Conservation (phyloP, 441 rosid species). For the Cnidoscolus chayamansa region DNA sequence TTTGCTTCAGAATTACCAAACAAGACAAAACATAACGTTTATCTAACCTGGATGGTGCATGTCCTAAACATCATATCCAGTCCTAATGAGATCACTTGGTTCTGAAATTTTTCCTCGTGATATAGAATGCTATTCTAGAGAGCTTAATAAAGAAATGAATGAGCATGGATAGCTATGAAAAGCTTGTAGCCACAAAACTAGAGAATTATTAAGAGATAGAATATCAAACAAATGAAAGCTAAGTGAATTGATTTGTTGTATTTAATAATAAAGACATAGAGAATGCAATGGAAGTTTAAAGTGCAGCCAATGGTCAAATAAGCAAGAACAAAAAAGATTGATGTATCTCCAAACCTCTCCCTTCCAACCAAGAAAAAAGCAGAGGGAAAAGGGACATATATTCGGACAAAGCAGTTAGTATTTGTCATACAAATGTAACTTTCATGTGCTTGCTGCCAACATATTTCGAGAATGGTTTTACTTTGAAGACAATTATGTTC, state of each 20-base stretch:
- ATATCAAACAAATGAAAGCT: too few relatives aligned
- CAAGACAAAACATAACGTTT: not conserved
- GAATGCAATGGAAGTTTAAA: not conserved
- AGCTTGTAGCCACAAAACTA: too few relatives aligned
- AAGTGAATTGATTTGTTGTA: too few relatives aligned
- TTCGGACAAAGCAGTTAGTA: too few relatives aligned
- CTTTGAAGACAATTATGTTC: not conserved
- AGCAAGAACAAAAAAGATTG: not conserved
- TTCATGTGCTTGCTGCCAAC: not conserved
- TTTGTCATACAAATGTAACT: not conserved
- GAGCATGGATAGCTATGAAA: too few relatives aligned
- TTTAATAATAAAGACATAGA: too few relatives aligned
- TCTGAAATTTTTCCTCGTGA: not conserved
- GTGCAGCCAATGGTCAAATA: not conserved
- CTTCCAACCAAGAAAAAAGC: not conserved
- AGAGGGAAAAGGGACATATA: not conserved
- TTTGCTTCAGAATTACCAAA: constrained; percentile 16
- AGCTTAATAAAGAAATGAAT: not conserved
- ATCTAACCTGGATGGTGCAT: constrained; percentile 93
- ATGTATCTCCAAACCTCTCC: not conserved
- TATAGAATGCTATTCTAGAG: not conserved
- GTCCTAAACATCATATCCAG: constrained; percentile 99
- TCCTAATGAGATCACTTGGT: constrained; percentile 81
- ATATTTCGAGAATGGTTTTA: not conserved
- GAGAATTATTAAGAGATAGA: too few relatives aligned